These are phyloP conservation scores for Hibiscus trionum DNA, from an alignment of 345 rosid species.

Conservation along the genomic window DNA sequence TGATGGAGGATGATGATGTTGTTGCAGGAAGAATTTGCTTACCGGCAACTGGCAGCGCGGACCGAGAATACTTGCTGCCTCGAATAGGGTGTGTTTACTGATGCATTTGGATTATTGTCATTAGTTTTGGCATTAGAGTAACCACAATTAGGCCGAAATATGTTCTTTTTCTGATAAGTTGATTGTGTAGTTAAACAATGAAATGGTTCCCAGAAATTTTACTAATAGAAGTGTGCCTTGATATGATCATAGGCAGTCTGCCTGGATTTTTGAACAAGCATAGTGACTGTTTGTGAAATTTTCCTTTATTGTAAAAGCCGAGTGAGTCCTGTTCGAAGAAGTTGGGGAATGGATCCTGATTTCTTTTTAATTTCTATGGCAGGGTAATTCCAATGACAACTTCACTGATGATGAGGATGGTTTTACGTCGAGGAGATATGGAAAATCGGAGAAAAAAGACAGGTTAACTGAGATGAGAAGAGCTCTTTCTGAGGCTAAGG, in stretches of 20 bases:
- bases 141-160: background rate
- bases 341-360: background rate
- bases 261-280: too few species aligned
- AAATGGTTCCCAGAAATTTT: background rate
- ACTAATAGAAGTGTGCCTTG: background rate
- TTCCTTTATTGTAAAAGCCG: too few species aligned
- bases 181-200: background rate
- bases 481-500: conserved; percentile 29
- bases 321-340: too few species aligned
- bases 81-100: conserved; percentile 16
- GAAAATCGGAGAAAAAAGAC: conserved; percentile 13
- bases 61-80: conserved; percentile 16
- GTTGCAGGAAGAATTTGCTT: conserved; percentile 22
- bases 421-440: conserved; percentile 12
- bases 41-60: conserved; percentile 13
- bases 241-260: background rate
- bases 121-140: background rate
- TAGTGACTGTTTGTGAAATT: too few species aligned
- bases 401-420: conserved; percentile 13
- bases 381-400: conserved; percentile 21
- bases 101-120: background rate
- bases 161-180: background rate
- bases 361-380: conserved; percentile 3
- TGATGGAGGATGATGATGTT: conserved; percentile 3
- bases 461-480: conserved; percentile 19